These are phyloP conservation scores for Medicago arabica DNA, from an alignment of 306 rosid species.

Conservation along the genomic window DNA sequence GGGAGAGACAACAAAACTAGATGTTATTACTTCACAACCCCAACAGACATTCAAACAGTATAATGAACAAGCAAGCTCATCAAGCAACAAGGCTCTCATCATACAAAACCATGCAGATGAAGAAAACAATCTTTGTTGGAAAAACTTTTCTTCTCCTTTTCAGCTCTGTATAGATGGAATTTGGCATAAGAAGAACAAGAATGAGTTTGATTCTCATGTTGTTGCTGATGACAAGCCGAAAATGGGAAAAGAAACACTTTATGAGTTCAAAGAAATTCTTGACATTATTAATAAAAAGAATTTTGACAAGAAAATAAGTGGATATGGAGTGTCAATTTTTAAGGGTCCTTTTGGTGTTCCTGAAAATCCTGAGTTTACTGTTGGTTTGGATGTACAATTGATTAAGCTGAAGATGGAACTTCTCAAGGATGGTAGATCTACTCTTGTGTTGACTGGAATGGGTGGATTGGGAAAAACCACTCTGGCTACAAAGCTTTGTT, in stretches of 20 bases:
- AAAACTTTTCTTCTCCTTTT: too few relatives aligned
- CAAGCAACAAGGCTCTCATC: too few relatives aligned
- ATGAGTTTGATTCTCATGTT: neutral
- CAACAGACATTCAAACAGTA: too few relatives aligned
- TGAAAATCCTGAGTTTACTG: slow-evolving; percentile 26
- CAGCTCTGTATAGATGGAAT: too few relatives aligned
- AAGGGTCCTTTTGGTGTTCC: slow-evolving; percentile 40
- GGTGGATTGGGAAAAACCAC: slow-evolving; percentile 69
- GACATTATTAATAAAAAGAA: slow-evolving; percentile 4
- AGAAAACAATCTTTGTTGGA: too few relatives aligned
- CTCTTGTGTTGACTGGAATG: slow-evolving; percentile 50
- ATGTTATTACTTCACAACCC: too few relatives aligned
- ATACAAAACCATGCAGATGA: too few relatives aligned
- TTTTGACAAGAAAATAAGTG: neutral
- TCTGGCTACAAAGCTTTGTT: slow-evolving; percentile 52
- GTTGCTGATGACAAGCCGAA: neutral
- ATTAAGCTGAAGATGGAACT: slow-evolving; percentile 47
- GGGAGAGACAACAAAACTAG: too few relatives aligned
- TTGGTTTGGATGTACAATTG: slow-evolving; percentile 50
- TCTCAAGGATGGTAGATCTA: slow-evolving; percentile 36
- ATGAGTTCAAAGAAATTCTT: slow-evolving; percentile 12
- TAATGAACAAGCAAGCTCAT: too few relatives aligned
- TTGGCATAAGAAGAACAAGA: neutral
- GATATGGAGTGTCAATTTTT: neutral
- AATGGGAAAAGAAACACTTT: slow-evolving; percentile 9